Percentiles rank a stretch among this genome's conserved stretches.
Conservation (phyloP, 345 rosid species). For the Tarenaya hassleriana region DNA sequence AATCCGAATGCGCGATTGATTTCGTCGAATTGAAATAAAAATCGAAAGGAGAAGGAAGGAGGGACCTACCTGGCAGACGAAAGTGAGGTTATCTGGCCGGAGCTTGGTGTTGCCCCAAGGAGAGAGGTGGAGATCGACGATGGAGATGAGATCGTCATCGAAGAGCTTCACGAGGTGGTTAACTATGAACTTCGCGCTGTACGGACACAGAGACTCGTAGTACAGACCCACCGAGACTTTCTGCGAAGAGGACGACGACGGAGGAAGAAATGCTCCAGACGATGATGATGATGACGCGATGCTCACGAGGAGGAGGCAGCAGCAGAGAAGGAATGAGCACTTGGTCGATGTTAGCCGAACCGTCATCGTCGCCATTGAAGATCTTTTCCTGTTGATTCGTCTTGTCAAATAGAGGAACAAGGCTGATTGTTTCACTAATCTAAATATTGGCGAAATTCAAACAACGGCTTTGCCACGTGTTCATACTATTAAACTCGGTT, state of each 20-base stretch:
- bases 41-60: conserved; percentile 5
- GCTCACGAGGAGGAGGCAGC: conserved; percentile 18
- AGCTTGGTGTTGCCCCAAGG: conserved; percentile 84
- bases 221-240: conserved; percentile 54
- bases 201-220: conserved; percentile 84
- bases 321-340: conserved; percentile 1
- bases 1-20: conserved; percentile 1
- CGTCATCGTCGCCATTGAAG: conserved; percentile 24
- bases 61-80: conserved; percentile 89
- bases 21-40: not conserved
- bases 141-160: conserved; percentile 50
- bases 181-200: conserved; percentile 57
- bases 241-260: conserved; percentile 24
- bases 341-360: conserved; percentile 1
- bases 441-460: too few relatives aligned
- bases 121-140: conserved; percentile 60
- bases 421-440: too few relatives aligned
- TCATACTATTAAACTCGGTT: too few relatives aligned
- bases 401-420: too few relatives aligned
- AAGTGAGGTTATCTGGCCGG: conserved; percentile 40
- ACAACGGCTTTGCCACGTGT: too few relatives aligned
- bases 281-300: conserved; percentile 12
- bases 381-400: too few relatives aligned
- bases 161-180: conserved; percentile 48
- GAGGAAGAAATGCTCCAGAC: conserved; percentile 18